A percentile compares a stretch with the other conserved stretches of the same genome.
phyloP scores from a whole-genome alignment of 1,139 yeast species.

The Kurtzmaniella quercitrusa region DNA sequence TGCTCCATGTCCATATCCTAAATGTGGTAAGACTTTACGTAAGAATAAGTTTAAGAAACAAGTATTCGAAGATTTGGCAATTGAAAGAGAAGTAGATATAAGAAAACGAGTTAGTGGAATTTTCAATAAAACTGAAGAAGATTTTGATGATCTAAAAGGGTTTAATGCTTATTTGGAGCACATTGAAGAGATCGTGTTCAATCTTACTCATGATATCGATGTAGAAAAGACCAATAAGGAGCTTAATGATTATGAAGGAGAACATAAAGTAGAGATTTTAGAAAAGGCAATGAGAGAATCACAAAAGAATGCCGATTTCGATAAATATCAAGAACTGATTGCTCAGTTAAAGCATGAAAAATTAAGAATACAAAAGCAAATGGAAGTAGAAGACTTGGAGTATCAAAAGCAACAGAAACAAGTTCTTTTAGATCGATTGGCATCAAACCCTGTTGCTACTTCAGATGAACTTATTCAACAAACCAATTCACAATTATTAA shows the following conservation, averaged over 20 bases:
- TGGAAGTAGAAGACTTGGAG: constrained; percentile 62
- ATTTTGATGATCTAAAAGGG: constrained; percentile 54
- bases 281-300: constrained; percentile 60
- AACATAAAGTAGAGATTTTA: constrained; percentile 70
- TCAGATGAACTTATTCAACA: constrained; percentile 50
- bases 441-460: constrained; percentile 43
- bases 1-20: constrained; percentile 92
- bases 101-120: constrained; percentile 73
- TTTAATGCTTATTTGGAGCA: constrained; percentile 79
- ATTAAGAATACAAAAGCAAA: constrained; percentile 60
- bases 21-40: constrained; percentile 82
- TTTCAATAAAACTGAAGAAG: constrained; percentile 77
- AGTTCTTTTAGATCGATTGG: constrained; percentile 67
- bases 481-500: constrained; percentile 40
- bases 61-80: constrained; percentile 81
- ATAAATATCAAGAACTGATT: constrained; percentile 53
- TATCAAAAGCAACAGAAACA: constrained; percentile 55
- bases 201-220: constrained; percentile 66
- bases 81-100: constrained; percentile 90
- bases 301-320: constrained; percentile 65
- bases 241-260: constrained; percentile 67
- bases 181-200: constrained; percentile 77
- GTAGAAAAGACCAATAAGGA: constrained; percentile 68
- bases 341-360: constrained; percentile 58
- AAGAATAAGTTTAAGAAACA: constrained; percentile 90